Conservation (phyloP, 768 basidiomycete species). For the Aureoboletus auriporus region DNA sequence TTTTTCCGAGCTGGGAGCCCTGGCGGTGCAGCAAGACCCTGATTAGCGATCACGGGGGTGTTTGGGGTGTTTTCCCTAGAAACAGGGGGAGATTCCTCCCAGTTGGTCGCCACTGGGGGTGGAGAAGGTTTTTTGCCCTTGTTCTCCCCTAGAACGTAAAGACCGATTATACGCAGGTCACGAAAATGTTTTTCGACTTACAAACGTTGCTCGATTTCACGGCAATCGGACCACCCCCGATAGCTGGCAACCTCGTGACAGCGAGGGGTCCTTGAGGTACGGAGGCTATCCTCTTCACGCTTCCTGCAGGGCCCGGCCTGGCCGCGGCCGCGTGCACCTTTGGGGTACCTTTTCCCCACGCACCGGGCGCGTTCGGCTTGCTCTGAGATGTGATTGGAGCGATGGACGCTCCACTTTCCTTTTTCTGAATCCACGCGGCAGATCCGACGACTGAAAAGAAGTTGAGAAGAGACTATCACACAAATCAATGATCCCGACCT, state of each 20-base stretch:
- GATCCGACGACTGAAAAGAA: conserved; percentile 27
- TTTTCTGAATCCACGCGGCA: conserved; percentile 20
- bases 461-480: neutral
- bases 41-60: conserved; percentile 4
- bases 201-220: conserved; percentile 29
- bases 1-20: conserved; percentile 6
- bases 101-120: conserved; percentile 6
- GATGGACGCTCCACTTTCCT: conserved; percentile 1
- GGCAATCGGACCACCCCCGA: conserved; percentile 24
- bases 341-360: conserved; percentile 18
- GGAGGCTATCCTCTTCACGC: conserved; percentile 10
- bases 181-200: conserved; percentile 9
- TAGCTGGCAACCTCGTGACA: conserved; percentile 17
- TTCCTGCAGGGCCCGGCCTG: conserved; percentile 15
- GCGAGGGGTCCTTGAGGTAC: conserved; percentile 4
- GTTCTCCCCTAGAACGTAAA: conserved; percentile 15
- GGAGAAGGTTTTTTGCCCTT: neutral
- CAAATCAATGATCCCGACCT: conserved; percentile 21
- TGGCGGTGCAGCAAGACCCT: conserved; percentile 5
- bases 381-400: neutral
- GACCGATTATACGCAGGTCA: neutral
- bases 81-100: conserved; percentile 16
- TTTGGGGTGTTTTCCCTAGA: conserved; percentile 19
- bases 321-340: conserved; percentile 5
- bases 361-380: conserved; percentile 3